Conservation (phyloP, 305 asterid genomes). For the Rubia occidens region DNA sequence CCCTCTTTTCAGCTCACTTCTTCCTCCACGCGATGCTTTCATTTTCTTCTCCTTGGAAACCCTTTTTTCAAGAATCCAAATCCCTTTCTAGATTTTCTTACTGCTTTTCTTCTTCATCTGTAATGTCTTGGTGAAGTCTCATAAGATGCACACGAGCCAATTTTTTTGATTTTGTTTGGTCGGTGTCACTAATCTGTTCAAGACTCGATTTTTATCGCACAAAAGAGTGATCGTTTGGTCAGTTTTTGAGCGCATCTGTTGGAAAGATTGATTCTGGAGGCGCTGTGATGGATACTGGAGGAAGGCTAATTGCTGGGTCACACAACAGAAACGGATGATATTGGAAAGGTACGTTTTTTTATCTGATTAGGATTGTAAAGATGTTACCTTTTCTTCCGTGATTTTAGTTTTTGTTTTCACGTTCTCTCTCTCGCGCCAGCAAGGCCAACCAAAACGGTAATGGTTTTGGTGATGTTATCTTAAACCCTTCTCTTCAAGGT, state of each 20-base stretch:
- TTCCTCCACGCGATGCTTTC: no score
- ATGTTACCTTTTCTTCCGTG: background rate
- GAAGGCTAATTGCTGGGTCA: slow-evolving; percentile 86
- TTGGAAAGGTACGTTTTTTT: slow-evolving; percentile 43
- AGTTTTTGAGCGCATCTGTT: slow-evolving; percentile 1
- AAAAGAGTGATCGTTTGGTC: background rate
- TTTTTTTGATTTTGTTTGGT: no score
- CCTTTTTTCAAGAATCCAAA: no score
- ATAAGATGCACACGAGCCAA: no score
- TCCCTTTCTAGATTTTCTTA: no score
- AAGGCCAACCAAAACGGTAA: slow-evolving; percentile 34
- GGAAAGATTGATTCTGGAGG: slow-evolving; percentile 16
- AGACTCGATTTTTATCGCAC: slow-evolving; percentile 30
- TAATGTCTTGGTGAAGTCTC: no score
- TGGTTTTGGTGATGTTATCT: slow-evolving; percentile 80
- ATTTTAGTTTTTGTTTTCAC: slow-evolving; percentile 17
- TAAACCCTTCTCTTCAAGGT: slow-evolving; percentile 72
- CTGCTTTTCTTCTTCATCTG: no score
- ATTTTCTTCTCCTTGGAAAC: no score
- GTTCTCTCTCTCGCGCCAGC: slow-evolving; percentile 37
- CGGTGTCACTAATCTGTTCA: slow-evolving; percentile 9
- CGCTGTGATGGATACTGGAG: slow-evolving; percentile 62
- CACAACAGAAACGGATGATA: slow-evolving; percentile 84
- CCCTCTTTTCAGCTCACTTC: no score
- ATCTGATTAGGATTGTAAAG: slow-evolving; percentile 3